Percentiles rank a stretch among this genome's conserved stretches.
Evolutionary conservation across 2,329 filamentous ascomycete genomes (phyloP).

Genomic region (Lasiodiplodia sp.): DNA sequence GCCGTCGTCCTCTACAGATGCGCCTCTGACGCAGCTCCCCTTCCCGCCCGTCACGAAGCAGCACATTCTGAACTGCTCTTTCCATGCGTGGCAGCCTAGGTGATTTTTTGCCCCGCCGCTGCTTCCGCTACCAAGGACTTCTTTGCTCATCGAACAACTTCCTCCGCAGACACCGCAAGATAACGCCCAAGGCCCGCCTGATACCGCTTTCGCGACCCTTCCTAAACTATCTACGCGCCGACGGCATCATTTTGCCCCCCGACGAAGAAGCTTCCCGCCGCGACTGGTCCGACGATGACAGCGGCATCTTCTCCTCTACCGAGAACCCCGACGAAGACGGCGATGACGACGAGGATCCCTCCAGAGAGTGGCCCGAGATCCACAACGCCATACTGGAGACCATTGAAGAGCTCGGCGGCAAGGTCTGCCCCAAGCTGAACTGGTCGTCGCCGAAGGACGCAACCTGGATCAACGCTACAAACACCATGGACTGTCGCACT

Average conservation of each 20-base stretch:
- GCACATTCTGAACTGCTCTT: conserved; percentile 94
- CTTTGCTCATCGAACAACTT: neutral
- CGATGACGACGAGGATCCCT: conserved; percentile 70
- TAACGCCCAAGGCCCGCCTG: conserved; percentile 85
- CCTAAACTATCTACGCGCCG: conserved; percentile 84
- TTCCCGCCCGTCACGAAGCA: conserved; percentile 86
- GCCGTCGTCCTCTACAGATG: neutral
- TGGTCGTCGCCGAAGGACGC: conserved; percentile 98
- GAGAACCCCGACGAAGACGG: conserved; percentile 55
- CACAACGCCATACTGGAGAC: conserved; percentile 78
- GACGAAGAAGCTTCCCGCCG: conserved; percentile 59
- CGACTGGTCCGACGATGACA: conserved; percentile 58
- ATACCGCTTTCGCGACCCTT: conserved; percentile 79
- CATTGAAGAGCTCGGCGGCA: conserved; percentile 82
- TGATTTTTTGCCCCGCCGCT: conserved; percentile 44
- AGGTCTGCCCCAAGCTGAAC: conserved; percentile 91
- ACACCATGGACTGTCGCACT: conserved; percentile 88
- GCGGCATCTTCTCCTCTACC: conserved; percentile 58
- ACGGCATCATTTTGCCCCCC: conserved; percentile 87
- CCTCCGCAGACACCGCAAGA: conserved; percentile 72
- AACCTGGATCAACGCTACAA: conserved; percentile 85
- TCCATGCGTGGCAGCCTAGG: conserved; percentile 87
- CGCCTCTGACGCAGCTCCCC: conserved; percentile 55
- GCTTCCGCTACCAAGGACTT: neutral
- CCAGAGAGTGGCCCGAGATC: conserved; percentile 68